Conservation (phyloP, 2,329 filamentous ascomycete genomes). For the Ophiostoma novo-ulmi region DNA sequence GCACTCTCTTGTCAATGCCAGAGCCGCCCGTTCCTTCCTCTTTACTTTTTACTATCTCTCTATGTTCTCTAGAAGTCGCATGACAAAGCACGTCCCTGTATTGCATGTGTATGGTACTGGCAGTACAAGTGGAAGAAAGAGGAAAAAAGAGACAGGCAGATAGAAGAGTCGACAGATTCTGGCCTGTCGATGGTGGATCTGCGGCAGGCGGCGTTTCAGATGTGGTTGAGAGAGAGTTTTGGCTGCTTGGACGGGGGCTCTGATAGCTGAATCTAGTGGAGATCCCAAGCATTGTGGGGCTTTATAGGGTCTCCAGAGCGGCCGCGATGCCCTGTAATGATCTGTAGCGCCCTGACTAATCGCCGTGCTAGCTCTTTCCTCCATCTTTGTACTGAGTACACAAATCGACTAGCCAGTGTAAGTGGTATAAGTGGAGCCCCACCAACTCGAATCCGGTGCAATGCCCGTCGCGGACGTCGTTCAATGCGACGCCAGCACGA, state of each 20-base stretch:
- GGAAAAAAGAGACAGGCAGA: background rate
- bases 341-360: background rate
- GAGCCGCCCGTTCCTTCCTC: background rate
- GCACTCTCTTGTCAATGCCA: background rate
- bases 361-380: background rate
- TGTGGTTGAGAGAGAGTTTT: background rate
- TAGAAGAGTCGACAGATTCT: background rate
- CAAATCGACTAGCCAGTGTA: background rate
- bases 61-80: background rate
- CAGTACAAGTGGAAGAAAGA: background rate
- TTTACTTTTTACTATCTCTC: background rate
- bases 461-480: constrained; percentile 2
- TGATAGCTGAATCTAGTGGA: background rate
- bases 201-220: constrained; percentile 8
- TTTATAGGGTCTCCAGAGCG: background rate
- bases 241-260: background rate
- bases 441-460: background rate
- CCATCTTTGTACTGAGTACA: too few relatives aligned
- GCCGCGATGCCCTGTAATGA: background rate
- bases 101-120: background rate
- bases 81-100: constrained; percentile 5
- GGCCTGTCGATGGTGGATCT: constrained; percentile 4
- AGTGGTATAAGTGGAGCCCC: background rate
- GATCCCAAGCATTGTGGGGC: background rate
- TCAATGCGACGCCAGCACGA: constrained; percentile 1